phyloP scores from a whole-genome alignment of 2,329 filamentous ascomycete species.

The Xylariaceae sp. region DNA sequence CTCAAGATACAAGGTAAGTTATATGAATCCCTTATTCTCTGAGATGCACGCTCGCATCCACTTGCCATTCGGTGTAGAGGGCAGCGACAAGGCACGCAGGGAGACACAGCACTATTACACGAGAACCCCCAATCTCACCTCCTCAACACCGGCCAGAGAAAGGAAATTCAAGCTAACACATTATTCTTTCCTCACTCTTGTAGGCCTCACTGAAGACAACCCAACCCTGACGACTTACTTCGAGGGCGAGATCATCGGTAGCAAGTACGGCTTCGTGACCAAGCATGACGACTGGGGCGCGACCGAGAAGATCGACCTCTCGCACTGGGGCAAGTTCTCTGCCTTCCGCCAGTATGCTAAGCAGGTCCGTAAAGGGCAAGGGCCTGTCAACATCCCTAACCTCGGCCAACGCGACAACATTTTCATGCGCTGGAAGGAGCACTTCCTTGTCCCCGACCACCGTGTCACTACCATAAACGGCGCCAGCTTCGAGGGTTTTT shows the following conservation, averaged over 20 bases:
- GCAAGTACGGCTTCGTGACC: slow-evolving; percentile 91
- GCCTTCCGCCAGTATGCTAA: slow-evolving; percentile 75
- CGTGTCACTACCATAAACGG: slow-evolving; percentile 85
- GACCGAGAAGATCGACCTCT: slow-evolving; percentile 83
- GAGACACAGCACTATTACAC: no score
- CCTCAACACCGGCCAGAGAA: no score
- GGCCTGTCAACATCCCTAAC: slow-evolving; percentile 31
- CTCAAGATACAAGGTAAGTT: slow-evolving; percentile 83
- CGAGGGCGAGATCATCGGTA: slow-evolving; percentile 95
- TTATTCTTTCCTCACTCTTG: background rate
- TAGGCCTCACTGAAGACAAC: slow-evolving; percentile 93
- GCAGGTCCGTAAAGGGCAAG: slow-evolving; percentile 50
- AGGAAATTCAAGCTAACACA: no score
- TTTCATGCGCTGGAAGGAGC: slow-evolving; percentile 99
- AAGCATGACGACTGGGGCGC: slow-evolving; percentile 88
- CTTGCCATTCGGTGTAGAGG: no score
- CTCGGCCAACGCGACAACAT: slow-evolving; percentile 62
- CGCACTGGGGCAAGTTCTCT: slow-evolving; percentile 87
- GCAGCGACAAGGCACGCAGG: no score
- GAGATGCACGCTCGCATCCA: no score
- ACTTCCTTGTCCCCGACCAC: slow-evolving; percentile 94
- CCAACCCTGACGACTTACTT: slow-evolving; percentile 98
- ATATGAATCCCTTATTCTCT: no score
- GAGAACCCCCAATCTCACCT: no score
- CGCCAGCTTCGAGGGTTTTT: slow-evolving; percentile 97